These are phyloP conservation scores for Lanmaoa rubissima DNA, from an alignment of 768 basidiomycete genomes.

Conservation along the genomic window DNA sequence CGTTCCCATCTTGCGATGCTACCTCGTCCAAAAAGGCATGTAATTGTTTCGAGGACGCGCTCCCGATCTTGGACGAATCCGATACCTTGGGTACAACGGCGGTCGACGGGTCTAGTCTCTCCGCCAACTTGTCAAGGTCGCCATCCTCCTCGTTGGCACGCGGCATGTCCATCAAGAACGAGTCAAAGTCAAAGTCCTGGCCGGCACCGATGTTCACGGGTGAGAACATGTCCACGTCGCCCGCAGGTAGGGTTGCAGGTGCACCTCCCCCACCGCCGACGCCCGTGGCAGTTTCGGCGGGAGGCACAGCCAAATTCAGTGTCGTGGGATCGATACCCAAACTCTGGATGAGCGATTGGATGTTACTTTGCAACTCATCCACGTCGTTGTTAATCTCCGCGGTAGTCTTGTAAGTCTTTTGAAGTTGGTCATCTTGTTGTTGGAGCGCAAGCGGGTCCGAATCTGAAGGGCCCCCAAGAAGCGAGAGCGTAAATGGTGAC, in stretches of 20 bases:
- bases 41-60: conserved; percentile 36
- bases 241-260: not conserved
- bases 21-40: conserved; percentile 46
- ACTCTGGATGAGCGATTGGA: conserved; percentile 69
- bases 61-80: conserved; percentile 30
- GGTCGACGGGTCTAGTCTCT: conserved; percentile 32
- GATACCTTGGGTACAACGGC: conserved; percentile 29
- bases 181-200: conserved; percentile 39
- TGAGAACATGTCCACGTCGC: conserved; percentile 22
- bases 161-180: conserved; percentile 41
- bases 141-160: conserved; percentile 28
- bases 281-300: conserved; percentile 9
- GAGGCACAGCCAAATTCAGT: conserved; percentile 13
- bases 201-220: conserved; percentile 1
- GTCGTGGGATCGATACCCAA: conserved; percentile 59
- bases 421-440: conserved; percentile 43
- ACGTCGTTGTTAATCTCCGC: conserved; percentile 72
- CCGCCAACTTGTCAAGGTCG: conserved; percentile 35
- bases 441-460: conserved; percentile 34
- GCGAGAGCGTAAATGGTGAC: conserved; percentile 26
- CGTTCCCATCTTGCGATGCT: conserved; percentile 32
- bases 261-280: conserved; percentile 8
- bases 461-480: conserved; percentile 26
- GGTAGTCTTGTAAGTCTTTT: conserved; percentile 58
- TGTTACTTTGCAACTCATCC: conserved; percentile 61